A percentile compares a stretch with the other conserved stretches of the same genome.
phyloP scores from a whole-genome alignment of 2,329 filamentous ascomycete genomes.

The Aspergillus alliaceus region DNA sequence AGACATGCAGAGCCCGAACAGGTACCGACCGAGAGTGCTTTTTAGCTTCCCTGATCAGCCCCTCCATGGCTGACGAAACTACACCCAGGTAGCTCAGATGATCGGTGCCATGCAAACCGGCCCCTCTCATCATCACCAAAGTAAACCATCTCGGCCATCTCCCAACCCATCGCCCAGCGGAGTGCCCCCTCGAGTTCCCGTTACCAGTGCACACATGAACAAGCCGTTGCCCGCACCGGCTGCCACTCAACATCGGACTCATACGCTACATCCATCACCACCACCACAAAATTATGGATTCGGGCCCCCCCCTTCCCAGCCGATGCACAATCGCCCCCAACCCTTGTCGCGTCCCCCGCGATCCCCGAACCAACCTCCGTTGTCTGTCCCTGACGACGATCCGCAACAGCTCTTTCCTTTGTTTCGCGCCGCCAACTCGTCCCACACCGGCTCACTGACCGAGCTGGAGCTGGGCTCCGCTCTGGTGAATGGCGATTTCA shows the following conservation, averaged over 20 bases:
- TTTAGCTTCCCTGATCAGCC: slow-evolving; percentile 1
- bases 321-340: slow-evolving; percentile 57
- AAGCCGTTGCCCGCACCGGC: slow-evolving; percentile 14
- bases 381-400: slow-evolving; percentile 51
- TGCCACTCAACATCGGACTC: slow-evolving; percentile 29
- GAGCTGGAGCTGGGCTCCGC: slow-evolving; percentile 85
- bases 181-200: slow-evolving; percentile 27
- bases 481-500: slow-evolving; percentile 95
- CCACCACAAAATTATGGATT: slow-evolving; percentile 50
- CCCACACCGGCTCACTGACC: slow-evolving; percentile 76
- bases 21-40: slow-evolving; percentile 42
- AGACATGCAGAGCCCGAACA: slow-evolving; percentile 76
- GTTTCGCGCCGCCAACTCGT: slow-evolving; percentile 83
- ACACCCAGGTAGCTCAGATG: slow-evolving; percentile 46
- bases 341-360: slow-evolving; percentile 64
- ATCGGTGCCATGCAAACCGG: slow-evolving; percentile 35
- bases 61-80: slow-evolving; percentile 7
- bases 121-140: slow-evolving; percentile 25
- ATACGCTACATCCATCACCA: slow-evolving; percentile 44
- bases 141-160: slow-evolving; percentile 27
- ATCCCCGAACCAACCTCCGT: slow-evolving; percentile 58
- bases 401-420: slow-evolving; percentile 70
- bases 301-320: slow-evolving; percentile 51
- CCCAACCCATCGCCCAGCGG: slow-evolving; percentile 23
- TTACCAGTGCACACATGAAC: slow-evolving; percentile 20